These are phyloP conservation scores for Agrocybe pediades DNA, from an alignment of 768 basidiomycete species.

Conservation along the genomic window DNA sequence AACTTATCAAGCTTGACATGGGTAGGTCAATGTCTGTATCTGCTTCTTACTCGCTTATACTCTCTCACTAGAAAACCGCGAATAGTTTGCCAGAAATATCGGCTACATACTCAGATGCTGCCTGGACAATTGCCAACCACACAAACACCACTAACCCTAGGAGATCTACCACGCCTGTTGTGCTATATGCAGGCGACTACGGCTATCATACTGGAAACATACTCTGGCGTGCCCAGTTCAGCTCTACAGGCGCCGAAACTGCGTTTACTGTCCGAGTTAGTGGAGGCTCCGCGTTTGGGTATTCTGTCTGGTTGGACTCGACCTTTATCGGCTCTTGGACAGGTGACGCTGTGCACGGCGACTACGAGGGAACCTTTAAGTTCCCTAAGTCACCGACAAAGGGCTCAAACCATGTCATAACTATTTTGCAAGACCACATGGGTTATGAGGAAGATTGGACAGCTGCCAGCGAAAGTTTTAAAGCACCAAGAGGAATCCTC, in stretches of 20 bases:
- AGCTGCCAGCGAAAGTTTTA: conserved; percentile 46
- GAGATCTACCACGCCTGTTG: conserved; percentile 36
- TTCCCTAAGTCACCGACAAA: conserved; percentile 30
- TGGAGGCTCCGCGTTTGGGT: conserved; percentile 51
- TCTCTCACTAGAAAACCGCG: conserved; percentile 34
- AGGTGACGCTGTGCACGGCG: conserved; percentile 35
- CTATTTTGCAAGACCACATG: conserved; percentile 58
- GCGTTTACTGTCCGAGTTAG: conserved; percentile 40
- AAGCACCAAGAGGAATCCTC: conserved; percentile 48
- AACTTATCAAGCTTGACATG: conserved; percentile 35
- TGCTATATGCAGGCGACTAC: conserved; percentile 51
- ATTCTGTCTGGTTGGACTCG: conserved; percentile 50
- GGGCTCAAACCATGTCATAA: conserved; percentile 43
- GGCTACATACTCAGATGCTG: conserved; percentile 38
- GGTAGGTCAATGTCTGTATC: conserved; percentile 25
- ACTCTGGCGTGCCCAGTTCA: conserved; percentile 54
- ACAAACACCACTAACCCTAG: conserved; percentile 43
- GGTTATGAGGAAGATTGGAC: conserved; percentile 48
- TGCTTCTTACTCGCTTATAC: not conserved
- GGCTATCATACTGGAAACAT: conserved; percentile 55
- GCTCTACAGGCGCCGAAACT: conserved; percentile 44
- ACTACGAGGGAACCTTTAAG: conserved; percentile 34
- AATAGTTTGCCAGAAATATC: conserved; percentile 45
- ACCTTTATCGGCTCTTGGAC: conserved; percentile 50
- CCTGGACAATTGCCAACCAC: conserved; percentile 45